A percentile compares a stretch with the other conserved stretches of the same genome.
These are phyloP conservation scores for Guadua angustifolia DNA, from an alignment of 176 grass and related monocot species.

Conservation along the genomic window DNA sequence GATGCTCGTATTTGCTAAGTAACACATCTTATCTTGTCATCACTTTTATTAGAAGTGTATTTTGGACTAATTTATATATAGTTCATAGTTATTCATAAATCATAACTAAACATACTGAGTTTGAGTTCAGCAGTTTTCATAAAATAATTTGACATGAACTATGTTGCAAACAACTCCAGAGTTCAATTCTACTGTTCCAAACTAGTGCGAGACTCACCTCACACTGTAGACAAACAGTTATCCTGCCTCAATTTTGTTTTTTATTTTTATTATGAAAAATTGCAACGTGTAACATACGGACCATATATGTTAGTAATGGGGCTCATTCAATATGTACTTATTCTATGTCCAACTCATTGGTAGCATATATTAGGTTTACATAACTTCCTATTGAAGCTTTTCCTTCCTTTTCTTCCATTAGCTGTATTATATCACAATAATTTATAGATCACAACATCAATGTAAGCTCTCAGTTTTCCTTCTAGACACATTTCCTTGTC, in stretches of 20 bases:
- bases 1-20: background rate
- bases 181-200: background rate
- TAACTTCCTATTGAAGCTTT: background rate
- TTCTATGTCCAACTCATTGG: background rate
- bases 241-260: background rate
- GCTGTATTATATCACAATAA: background rate
- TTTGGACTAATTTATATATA: background rate
- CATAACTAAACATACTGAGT: background rate
- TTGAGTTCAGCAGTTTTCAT: background rate
- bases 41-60: background rate
- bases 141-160: background rate
- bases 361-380: background rate
- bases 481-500: background rate
- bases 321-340: background rate
- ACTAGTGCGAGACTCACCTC: background rate
- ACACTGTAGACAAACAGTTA: background rate
- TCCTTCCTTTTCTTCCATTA: background rate
- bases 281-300: background rate
- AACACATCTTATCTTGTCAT: background rate
- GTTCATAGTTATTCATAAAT: background rate
- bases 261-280: background rate
- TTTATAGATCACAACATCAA: background rate
- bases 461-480: conserved; percentile 9
- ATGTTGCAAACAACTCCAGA: background rate
- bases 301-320: background rate